Conservation (phyloP, 2,329 filamentous ascomycete species). For the Xylariaceae sp. region DNA sequence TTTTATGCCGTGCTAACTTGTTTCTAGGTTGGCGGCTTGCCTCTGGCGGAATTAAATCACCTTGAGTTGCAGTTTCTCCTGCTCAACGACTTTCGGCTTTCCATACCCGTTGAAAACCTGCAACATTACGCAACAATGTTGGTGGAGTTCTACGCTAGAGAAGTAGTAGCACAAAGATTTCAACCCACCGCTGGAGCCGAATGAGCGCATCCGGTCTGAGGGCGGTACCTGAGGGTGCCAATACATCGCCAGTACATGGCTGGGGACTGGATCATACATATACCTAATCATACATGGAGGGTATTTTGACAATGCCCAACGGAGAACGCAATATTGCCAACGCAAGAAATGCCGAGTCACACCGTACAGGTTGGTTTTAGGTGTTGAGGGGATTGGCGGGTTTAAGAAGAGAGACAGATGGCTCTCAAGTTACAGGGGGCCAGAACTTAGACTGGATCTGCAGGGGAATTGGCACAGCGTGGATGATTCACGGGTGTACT, state of each 20-base stretch:
- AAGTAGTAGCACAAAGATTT: constrained; percentile 58
- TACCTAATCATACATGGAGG: background rate
- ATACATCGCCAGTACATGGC: constrained; percentile 1
- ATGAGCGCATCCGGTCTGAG: constrained; percentile 4
- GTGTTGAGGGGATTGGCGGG: constrained; percentile 6
- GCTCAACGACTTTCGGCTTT: constrained; percentile 92
- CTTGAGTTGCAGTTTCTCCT: constrained; percentile 93
- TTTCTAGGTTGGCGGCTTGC: constrained; percentile 82
- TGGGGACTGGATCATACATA: constrained; percentile 3
- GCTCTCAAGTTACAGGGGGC: background rate
- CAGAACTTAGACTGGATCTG: constrained; percentile 12
- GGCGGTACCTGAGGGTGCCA: background rate
- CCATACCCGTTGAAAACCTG: constrained; percentile 88
- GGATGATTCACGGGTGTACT: constrained; percentile 13
- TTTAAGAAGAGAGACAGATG: no score
- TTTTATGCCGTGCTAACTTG: background rate
- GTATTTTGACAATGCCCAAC: no score
- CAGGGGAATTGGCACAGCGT: constrained; percentile 6
- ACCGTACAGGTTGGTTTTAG: background rate
- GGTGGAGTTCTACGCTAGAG: constrained; percentile 93
- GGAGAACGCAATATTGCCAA: no score
- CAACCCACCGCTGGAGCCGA: constrained; percentile 13
- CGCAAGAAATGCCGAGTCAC: background rate
- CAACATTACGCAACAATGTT: constrained; percentile 98
- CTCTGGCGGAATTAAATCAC: constrained; percentile 88